A percentile compares a stretch with the other conserved stretches of the same genome.
phyloP scores from a whole-genome alignment of 2,329 filamentous ascomycete genomes.

The Microdochium trichocladiopsis region DNA sequence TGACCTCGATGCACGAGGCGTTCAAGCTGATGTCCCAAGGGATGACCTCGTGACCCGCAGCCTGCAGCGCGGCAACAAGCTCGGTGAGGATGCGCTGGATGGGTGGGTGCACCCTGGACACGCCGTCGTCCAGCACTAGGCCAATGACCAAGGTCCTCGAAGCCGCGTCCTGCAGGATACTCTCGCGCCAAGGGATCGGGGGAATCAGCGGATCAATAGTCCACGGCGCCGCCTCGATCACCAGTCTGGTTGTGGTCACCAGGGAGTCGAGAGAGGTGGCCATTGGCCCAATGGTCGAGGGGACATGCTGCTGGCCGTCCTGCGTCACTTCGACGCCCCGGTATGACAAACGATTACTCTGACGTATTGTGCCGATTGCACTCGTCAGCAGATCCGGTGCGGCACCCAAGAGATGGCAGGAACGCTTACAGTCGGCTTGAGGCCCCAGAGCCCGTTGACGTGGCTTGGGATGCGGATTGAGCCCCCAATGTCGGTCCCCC shows the following conservation, averaged over 20 bases:
- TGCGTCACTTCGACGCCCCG: conserved; percentile 51
- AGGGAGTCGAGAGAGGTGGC: conserved; percentile 43
- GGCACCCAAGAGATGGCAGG: too few species aligned
- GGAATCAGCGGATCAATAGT: conserved; percentile 42
- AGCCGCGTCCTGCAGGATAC: conserved; percentile 29
- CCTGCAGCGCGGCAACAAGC: conserved; percentile 26
- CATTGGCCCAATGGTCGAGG: conserved; percentile 56
- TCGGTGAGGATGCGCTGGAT: conserved; percentile 35
- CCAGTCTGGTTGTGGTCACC: conserved; percentile 34
- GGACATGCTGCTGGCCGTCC: conserved; percentile 57
- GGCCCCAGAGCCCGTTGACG: conserved; percentile 38
- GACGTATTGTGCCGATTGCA: background rate
- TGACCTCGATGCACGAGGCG: conserved; percentile 44
- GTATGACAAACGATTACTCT: conserved; percentile 50
- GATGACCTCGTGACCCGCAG: conserved; percentile 46
- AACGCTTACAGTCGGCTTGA: conserved; percentile 37
- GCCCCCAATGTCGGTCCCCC: conserved; percentile 45
- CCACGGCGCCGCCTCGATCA: conserved; percentile 44
- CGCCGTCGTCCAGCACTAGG: conserved; percentile 31
- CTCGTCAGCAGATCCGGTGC: background rate
- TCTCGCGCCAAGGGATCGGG: conserved; percentile 46
- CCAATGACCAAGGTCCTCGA: conserved; percentile 37
- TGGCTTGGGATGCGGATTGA: conserved; percentile 39
- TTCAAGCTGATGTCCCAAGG: conserved; percentile 45
- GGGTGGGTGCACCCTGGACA: conserved; percentile 48